phyloP scores from a whole-genome alignment of 2,329 filamentous ascomycete genomes.

The Neofusicoccum sp. region DNA sequence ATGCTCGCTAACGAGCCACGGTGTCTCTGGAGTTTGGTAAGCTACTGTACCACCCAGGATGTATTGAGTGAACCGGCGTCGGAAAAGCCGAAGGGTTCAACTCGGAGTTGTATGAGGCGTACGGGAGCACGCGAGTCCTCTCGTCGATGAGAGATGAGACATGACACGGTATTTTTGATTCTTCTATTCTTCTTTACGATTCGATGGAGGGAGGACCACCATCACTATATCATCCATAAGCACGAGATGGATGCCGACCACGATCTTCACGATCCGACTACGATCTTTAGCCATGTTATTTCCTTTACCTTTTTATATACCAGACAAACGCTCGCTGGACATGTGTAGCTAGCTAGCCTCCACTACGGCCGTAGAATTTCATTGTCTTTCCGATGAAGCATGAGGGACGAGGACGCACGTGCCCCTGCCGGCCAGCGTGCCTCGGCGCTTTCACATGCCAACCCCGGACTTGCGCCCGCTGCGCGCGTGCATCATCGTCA shows the following conservation, averaged over 20 bases:
- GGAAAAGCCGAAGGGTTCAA: slow-evolving; percentile 1
- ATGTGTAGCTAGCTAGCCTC: slow-evolving; percentile 7
- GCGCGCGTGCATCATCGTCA: slow-evolving; percentile 13
- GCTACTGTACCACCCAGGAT: slow-evolving; percentile 5
- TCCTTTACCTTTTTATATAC: slow-evolving; percentile 1
- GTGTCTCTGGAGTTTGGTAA: slow-evolving; percentile 15
- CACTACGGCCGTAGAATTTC: slow-evolving; percentile 10
- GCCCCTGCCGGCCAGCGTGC: slow-evolving; percentile 3
- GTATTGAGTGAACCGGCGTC: slow-evolving; percentile 1
- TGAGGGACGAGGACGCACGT: neutral
- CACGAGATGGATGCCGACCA: slow-evolving; percentile 18
- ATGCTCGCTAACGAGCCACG: slow-evolving; percentile 15
- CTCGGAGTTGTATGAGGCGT: slow-evolving; percentile 12
- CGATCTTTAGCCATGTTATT: slow-evolving; percentile 2
- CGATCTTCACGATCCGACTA: slow-evolving; percentile 16
- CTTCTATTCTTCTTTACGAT: slow-evolving; percentile 7
- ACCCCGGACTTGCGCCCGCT: slow-evolving; percentile 16
- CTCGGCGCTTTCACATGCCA: slow-evolving; percentile 22
- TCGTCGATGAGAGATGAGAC: slow-evolving; percentile 16
- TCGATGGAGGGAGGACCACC: slow-evolving; percentile 1
- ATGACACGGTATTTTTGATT: neutral
- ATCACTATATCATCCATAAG: slow-evolving; percentile 20
- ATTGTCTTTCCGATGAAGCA: slow-evolving; percentile 2
- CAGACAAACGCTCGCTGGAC: slow-evolving; percentile 3
- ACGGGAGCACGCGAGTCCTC: slow-evolving; percentile 10